Evolutionary conservation across 2,329 filamentous ascomycete genomes (phyloP).

Genomic region (Blastomyces silverae): DNA sequence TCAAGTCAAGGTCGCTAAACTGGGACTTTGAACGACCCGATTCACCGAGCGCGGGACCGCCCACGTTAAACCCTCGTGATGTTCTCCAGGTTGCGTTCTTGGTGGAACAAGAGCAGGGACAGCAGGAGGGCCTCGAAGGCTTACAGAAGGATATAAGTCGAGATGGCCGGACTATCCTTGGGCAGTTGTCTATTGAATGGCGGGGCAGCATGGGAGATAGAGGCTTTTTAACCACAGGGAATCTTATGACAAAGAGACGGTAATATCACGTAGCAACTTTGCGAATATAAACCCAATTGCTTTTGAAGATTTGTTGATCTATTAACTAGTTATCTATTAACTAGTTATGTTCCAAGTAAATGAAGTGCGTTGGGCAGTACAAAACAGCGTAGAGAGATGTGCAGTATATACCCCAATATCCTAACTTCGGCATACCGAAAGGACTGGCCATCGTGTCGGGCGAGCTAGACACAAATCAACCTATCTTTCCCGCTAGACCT

Average conservation of each 20-base stretch:
- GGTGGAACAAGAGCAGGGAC: constrained; percentile 48
- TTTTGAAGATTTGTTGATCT: background rate
- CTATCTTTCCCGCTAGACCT: background rate
- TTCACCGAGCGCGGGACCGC: constrained; percentile 30
- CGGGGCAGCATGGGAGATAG: constrained; percentile 80
- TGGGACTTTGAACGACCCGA: constrained; percentile 44
- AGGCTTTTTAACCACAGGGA: constrained; percentile 81
- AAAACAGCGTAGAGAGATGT: background rate
- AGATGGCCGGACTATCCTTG: constrained; percentile 57
- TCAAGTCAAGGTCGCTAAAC: constrained; percentile 49
- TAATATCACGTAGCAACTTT: constrained; percentile 5
- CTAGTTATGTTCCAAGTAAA: background rate
- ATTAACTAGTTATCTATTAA: background rate
- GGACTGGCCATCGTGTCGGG: background rate
- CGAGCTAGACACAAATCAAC: background rate
- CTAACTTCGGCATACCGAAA: background rate
- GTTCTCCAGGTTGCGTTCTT: constrained; percentile 60
- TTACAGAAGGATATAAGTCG: constrained; percentile 44
- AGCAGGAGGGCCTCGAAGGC: constrained; percentile 47
- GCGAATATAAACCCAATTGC: background rate
- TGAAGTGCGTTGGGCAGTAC: background rate
- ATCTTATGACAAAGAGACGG: constrained; percentile 50
- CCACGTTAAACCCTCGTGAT: constrained; percentile 55
- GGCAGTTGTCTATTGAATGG: constrained; percentile 82
- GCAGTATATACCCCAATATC: background rate